Evolutionary conservation across 495 filamentous ascomycete species (phyloP).

Genomic region (Alectoria sarmentosa): DNA sequence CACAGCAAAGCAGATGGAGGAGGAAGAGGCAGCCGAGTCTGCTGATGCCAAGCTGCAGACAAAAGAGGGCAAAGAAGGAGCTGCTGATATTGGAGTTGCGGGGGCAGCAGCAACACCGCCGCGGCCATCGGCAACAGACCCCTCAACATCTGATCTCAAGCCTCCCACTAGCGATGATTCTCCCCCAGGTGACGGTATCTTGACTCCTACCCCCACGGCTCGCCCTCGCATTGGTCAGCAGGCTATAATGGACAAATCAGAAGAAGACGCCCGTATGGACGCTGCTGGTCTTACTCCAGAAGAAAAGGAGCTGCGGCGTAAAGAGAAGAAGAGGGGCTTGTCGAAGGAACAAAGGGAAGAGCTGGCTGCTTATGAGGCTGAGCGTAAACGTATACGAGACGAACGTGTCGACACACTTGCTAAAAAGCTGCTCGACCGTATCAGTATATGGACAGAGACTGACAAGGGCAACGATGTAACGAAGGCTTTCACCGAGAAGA

Average conservation of each 20-base stretch:
- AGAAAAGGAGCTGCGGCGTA: conserved; percentile 68
- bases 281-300: conserved; percentile 65
- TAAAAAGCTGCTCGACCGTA: conserved; percentile 78
- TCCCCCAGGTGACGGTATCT: conserved; percentile 41
- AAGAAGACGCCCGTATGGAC: conserved; percentile 70
- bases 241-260: conserved; percentile 80
- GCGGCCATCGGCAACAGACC: conserved; percentile 27
- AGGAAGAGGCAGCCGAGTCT: conserved; percentile 47
- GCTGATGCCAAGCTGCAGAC: conserved; percentile 44
- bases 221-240: conserved; percentile 63
- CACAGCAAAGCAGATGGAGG: conserved; percentile 64
- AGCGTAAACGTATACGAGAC: conserved; percentile 76
- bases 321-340: conserved; percentile 86
- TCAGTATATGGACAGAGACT: conserved; percentile 95
- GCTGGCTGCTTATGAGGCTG: conserved; percentile 77
- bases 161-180: conserved; percentile 23
- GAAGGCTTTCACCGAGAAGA: conserved; percentile 85
- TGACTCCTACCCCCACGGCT: conserved; percentile 65
- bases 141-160: conserved; percentile 20
- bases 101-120: conserved; percentile 22
- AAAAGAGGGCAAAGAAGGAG: conserved; percentile 30
- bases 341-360: conserved; percentile 87
- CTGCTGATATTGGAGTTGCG: conserved; percentile 25
- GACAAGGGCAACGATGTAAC: conserved; percentile 85
- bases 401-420: conserved; percentile 80